Base-by-base conservation (phyloP, 805 yeast genomes). In the Metschnikowia sp. region DNA sequence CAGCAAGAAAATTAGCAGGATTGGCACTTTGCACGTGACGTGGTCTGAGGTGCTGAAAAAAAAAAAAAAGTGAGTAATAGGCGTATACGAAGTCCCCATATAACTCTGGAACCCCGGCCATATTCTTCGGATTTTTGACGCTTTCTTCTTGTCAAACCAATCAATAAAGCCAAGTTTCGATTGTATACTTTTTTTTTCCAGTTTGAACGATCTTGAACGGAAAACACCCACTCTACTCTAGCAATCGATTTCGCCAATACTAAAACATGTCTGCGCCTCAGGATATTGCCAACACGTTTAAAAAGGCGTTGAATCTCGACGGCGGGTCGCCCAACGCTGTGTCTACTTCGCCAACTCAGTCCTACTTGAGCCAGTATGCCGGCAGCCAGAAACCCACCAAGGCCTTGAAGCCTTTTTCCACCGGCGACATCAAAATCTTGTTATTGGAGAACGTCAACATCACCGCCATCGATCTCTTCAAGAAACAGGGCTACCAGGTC, bases 401-500 rank as follows among this genome's bases (percentile, higher is more conserved):
- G 72, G 78, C 86, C 30, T 78, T 94, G 64, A 94, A 92, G 72
- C 99, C 99, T 18, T 94, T 92, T 67, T 84, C 92, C 55, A 87
- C 96, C 47, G 97, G 94, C 54, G 99, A 94, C 64, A 86, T 92
- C 72, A 92, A 91, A 74, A 87, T 94, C 52, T 75, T 94, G 58
- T 71, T 94, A 55, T 76, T 94, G 54, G 99, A 94, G 72, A 94
- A 94, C 62, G 96, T 94, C 59, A 94, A 94, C 66, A 78, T 80
- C 69, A 89, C 97, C 42, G 99, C 99, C 42, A 80, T 94, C 56
- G 82, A 84, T 44, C 89, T 90, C 54, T 85, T 94, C 71, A 77
- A 75, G 51, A 78, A 77, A 45, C 97, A 94, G 76, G 99, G 99
- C 49, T 94, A 94, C 76, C 98, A 94, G 74, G 96, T 94, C 44